Percentiles rank a stretch among this genome's conserved stretches.
Conservation (phyloP, 2,329 filamentous ascomycete genomes). For the Neophaeococcomyces mojaviensis region DNA sequence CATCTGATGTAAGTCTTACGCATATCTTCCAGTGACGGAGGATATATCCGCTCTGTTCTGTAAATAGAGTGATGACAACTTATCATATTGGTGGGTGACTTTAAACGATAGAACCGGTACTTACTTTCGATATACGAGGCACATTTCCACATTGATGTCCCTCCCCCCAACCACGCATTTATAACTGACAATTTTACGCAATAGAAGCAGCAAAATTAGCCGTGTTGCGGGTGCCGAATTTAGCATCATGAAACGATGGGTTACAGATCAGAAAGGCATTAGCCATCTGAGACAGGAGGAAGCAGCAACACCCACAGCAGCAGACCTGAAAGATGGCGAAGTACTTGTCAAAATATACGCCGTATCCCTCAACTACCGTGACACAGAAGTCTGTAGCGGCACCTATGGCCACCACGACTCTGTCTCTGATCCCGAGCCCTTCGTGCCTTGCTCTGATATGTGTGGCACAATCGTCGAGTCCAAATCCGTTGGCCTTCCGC, state of each 20-base stretch:
- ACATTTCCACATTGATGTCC: too few species aligned
- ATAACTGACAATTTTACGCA: too few species aligned
- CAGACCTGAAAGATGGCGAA: conserved; percentile 29
- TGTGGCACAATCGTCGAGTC: conserved; percentile 34
- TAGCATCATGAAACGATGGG: conserved; percentile 1
- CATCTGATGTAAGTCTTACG: too few species aligned
- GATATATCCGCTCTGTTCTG: too few species aligned
- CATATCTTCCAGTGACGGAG: too few species aligned
- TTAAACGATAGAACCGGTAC: too few species aligned
- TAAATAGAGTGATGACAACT: too few species aligned
- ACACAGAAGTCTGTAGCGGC: conserved; percentile 53
- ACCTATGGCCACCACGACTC: conserved; percentile 60
- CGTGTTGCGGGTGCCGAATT: too few species aligned
- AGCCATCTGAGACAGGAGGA: background rate
- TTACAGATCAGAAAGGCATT: background rate
- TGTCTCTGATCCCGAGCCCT: conserved; percentile 26
- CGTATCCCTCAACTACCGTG: conserved; percentile 45
- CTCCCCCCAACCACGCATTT: too few species aligned
- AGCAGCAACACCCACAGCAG: background rate
- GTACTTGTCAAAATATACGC: conserved; percentile 55
- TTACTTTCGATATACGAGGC: too few species aligned
- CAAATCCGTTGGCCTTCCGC: conserved; percentile 25
- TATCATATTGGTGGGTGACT: too few species aligned
- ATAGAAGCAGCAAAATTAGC: too few species aligned
- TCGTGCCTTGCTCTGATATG: conserved; percentile 35